Conservation (phyloP, 768 basidiomycete species). For the Amyloporia xantha region DNA sequence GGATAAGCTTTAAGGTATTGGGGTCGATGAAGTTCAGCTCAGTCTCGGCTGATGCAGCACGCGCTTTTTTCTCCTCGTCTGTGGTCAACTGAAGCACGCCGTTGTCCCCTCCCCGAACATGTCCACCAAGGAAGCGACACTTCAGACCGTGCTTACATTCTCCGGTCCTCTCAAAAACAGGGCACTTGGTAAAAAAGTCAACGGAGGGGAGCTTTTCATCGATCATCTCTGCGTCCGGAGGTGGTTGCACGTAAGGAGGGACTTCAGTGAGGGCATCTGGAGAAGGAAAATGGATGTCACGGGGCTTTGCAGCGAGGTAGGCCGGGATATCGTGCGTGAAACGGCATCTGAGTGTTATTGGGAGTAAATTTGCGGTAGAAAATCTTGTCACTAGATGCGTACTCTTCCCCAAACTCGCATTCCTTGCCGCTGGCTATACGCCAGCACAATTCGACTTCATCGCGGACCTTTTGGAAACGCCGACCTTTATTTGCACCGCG, state of each 20-base stretch:
- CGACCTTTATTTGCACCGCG: slow-evolving; percentile 82
- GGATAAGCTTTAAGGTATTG: slow-evolving; percentile 52
- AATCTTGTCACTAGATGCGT: slow-evolving; percentile 22
- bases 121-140: slow-evolving; percentile 85
- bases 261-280: slow-evolving; percentile 34
- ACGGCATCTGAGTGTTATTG: slow-evolving; percentile 48
- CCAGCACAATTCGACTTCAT: slow-evolving; percentile 82
- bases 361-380: background rate
- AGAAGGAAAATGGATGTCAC: slow-evolving; percentile 58
- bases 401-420: slow-evolving; percentile 71
- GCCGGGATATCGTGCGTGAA: slow-evolving; percentile 70
- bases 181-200: slow-evolving; percentile 49
- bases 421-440: slow-evolving; percentile 59
- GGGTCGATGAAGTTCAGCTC: slow-evolving; percentile 68
- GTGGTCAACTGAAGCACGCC: slow-evolving; percentile 38
- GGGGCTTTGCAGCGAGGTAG: slow-evolving; percentile 73
- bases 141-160: slow-evolving; percentile 82
- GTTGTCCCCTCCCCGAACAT: slow-evolving; percentile 44
- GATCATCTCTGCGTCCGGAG: slow-evolving; percentile 21
- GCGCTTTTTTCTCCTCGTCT: slow-evolving; percentile 56
- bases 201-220: slow-evolving; percentile 32
- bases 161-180: slow-evolving; percentile 60
- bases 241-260: slow-evolving; percentile 44
- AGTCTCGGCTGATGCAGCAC: slow-evolving; percentile 36
- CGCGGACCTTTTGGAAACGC: slow-evolving; percentile 68